Conservation (phyloP, 2,329 filamentous ascomycete genomes). For the Amesomyces nigricolor region DNA sequence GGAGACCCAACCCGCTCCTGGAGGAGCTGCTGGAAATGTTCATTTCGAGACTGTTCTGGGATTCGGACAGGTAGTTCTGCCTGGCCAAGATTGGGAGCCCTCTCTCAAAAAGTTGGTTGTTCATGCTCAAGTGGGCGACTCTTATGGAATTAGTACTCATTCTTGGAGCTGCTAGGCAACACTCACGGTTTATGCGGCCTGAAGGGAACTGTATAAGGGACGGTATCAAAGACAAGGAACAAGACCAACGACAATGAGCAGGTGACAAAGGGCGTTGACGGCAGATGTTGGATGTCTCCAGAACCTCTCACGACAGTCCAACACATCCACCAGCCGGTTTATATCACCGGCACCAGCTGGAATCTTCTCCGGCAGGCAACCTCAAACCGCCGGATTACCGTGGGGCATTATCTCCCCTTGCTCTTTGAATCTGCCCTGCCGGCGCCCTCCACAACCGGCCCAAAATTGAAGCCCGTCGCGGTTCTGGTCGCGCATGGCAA, state of each 20-base stretch:
- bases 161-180: not conserved
- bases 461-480: not conserved
- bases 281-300: no score
- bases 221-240: no score
- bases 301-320: no score
- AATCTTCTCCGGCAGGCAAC: no score
- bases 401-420: no score
- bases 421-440: not conserved
- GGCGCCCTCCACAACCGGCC: not conserved
- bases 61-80: not conserved
- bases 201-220: no score
- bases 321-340: no score
- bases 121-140: slow-evolving; percentile 4
- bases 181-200: not conserved
- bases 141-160: not conserved
- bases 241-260: no score
- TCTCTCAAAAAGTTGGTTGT: not conserved
- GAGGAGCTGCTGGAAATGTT: slow-evolving; percentile 1
- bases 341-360: no score
- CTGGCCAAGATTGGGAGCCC: slow-evolving; percentile 4
- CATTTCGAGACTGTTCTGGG: slow-evolving; percentile 7
- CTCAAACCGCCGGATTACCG: no score
- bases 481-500: not conserved
- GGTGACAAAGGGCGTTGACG: no score
- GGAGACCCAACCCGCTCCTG: not conserved